A percentile compares a stretch with the other conserved stretches of the same genome.
These are phyloP conservation scores for Lyophyllum shimeji DNA, from an alignment of 768 basidiomycete species.

Conservation along the genomic window DNA sequence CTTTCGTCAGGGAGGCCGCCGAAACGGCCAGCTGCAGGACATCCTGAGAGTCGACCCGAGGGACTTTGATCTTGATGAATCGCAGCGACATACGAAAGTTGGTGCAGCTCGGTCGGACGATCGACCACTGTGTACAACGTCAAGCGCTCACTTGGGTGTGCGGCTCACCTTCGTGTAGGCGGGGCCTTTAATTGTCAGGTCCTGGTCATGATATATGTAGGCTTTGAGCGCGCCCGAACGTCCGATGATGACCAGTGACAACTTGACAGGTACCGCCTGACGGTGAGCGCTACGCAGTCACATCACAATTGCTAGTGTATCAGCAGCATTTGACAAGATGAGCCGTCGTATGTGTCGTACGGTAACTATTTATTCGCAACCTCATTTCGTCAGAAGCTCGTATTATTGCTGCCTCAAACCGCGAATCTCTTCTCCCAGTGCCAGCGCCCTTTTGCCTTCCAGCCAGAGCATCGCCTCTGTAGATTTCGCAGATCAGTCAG, in stretches of 20 bases:
- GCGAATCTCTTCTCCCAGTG: slow-evolving; percentile 65
- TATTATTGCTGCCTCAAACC: slow-evolving; percentile 18
- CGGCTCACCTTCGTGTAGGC: too few species aligned
- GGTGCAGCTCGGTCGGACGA: neutral
- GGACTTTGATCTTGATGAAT: slow-evolving; percentile 12
- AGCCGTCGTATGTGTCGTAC: too few species aligned
- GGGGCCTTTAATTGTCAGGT: too few species aligned
- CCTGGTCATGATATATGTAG: too few species aligned
- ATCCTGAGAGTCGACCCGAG: slow-evolving; percentile 14
- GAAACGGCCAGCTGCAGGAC: slow-evolving; percentile 18
- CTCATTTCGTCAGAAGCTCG: neutral
- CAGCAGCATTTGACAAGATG: too few species aligned
- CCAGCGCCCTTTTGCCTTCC: slow-evolving; percentile 72
- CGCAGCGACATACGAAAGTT: slow-evolving; percentile 15
- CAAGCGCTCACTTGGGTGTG: neutral
- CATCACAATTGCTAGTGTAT: too few species aligned
- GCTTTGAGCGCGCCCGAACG: too few species aligned
- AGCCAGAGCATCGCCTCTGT: slow-evolving; percentile 85
- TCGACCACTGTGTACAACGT: neutral
- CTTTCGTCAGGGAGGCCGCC: slow-evolving; percentile 15
- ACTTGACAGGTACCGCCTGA: too few species aligned
- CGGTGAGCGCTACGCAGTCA: too few species aligned
- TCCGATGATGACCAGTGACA: too few species aligned
- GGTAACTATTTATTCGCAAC: too few species aligned
- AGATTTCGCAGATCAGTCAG: slow-evolving; percentile 17